A percentile compares a stretch with the other conserved stretches of the same genome.
These are phyloP conservation scores for Picochlorum sp. DNA, from an alignment of 139 green algal genomes.

Conservation along the genomic window DNA sequence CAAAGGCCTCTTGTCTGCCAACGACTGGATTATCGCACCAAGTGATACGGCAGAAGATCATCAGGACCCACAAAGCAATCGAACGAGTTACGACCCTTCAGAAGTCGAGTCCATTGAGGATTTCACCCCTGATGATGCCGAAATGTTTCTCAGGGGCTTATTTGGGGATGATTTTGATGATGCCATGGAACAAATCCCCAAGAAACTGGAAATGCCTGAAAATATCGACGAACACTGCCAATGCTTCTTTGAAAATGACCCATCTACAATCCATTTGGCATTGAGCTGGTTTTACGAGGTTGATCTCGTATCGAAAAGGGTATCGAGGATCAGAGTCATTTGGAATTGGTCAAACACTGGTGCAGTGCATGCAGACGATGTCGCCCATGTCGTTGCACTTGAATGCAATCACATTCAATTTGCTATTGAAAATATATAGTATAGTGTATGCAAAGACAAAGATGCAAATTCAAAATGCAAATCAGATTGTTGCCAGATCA, in stretches of 20 bases:
- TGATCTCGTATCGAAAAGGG: neutral
- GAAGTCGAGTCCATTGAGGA: neutral
- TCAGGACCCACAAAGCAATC: no score
- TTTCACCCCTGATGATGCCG: constrained; percentile 10
- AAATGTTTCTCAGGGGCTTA: constrained; percentile 3
- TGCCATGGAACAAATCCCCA: neutral
- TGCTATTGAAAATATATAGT: neutral
- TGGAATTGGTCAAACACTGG: neutral
- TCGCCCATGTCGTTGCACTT: neutral
- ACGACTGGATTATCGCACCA: no score
- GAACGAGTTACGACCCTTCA: no score
- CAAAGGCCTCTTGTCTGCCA: no score
- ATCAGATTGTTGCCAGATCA: constrained; percentile 26
- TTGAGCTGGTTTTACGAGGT: neutral
- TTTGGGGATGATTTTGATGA: constrained; percentile 12
- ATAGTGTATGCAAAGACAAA: no score
- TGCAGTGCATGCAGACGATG: neutral
- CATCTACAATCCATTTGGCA: neutral
- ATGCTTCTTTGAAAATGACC: neutral
- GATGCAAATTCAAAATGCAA: no score
- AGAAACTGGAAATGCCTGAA: constrained; percentile 2
- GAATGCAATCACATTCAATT: neutral
- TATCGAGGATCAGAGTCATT: neutral
- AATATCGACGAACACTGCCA: neutral
- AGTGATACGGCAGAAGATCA: no score